These are phyloP conservation scores for Saccharomycopsis lassenensis DNA, from an alignment of 805 yeast genomes.

Conservation along the genomic window DNA sequence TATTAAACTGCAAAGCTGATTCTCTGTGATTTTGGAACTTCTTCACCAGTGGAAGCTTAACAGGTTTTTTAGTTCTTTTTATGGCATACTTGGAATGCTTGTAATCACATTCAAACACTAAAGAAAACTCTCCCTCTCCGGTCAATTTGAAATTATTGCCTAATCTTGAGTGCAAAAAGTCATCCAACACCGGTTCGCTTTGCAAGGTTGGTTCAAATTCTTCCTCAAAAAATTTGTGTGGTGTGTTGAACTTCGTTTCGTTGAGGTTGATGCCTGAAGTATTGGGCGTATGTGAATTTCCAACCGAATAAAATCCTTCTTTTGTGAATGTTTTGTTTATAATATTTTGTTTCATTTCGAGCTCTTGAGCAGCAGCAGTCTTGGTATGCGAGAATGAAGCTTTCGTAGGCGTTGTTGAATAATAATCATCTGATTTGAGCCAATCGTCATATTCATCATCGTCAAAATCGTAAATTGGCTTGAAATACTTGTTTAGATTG, in stretches of 20 bases:
- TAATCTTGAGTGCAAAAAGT: constrained; percentile 5
- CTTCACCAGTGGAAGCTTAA: constrained; percentile 1
- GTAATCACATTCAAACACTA: constrained; percentile 73
- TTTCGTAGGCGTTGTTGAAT: constrained; percentile 5
- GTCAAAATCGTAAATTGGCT: no score
- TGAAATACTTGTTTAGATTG: no score
- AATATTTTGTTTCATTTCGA: not conserved
- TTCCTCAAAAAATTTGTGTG: no score
- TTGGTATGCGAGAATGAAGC: not conserved
- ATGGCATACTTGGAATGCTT: constrained; percentile 63
- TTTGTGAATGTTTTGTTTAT: not conserved
- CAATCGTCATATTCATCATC: constrained; percentile 9
- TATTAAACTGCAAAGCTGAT: constrained; percentile 7
- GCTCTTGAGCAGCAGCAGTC: not conserved
- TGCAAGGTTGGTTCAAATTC: not conserved
- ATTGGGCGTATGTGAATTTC: constrained; percentile 12
- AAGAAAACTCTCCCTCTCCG: constrained; percentile 84
- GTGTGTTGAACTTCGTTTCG: not conserved
- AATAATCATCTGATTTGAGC: constrained; percentile 5
- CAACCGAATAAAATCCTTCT: no score
- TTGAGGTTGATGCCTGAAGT: not conserved
- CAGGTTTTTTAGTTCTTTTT: constrained; percentile 55
- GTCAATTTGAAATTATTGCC: constrained; percentile 40
- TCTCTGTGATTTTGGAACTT: constrained; percentile 6
- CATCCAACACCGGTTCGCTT: constrained; percentile 5